Percentiles rank a stretch among this genome's conserved stretches.
Conservation (phyloP, 441 rosid genomes). For the Metrosideros polymorpha region DNA sequence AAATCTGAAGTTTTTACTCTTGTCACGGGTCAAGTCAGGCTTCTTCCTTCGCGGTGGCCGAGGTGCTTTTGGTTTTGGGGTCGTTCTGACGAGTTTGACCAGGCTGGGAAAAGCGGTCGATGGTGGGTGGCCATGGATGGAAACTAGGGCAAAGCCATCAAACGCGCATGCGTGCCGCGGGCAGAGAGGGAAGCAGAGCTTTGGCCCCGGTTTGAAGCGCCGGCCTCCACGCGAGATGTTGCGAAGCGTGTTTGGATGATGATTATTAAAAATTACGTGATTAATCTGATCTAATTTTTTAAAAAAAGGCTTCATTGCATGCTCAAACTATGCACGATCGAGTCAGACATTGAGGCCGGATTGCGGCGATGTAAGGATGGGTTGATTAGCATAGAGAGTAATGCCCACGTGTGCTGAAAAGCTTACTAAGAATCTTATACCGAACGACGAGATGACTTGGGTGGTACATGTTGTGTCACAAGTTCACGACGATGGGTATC, state of each 20-base stretch:
- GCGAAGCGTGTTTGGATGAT: not conserved
- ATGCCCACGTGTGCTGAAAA: no score
- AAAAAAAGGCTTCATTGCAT: not conserved
- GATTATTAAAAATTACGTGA: not conserved
- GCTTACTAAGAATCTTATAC: no score
- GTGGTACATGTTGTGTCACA: no score
- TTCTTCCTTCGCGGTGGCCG: not conserved
- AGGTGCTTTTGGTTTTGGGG: not conserved
- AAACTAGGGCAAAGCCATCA: not conserved
- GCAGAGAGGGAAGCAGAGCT: not conserved
- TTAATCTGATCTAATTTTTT: not conserved
- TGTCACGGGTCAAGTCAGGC: not conserved
- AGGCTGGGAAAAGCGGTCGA: not conserved
- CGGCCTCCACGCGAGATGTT: not conserved
- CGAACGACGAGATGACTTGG: no score
- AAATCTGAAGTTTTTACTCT: not conserved
- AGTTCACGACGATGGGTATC: no score
- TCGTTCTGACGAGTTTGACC: not conserved
- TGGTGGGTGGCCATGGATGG: not conserved
- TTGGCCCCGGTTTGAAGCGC: not conserved
- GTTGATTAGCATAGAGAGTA: no score
- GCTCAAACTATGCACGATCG: no score
- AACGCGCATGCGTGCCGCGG: not conserved
- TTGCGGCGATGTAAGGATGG: no score
- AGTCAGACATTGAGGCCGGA: no score